Base-by-base conservation (phyloP, 306 rosid genomes). In the Pyrus betulifolia region DNA sequence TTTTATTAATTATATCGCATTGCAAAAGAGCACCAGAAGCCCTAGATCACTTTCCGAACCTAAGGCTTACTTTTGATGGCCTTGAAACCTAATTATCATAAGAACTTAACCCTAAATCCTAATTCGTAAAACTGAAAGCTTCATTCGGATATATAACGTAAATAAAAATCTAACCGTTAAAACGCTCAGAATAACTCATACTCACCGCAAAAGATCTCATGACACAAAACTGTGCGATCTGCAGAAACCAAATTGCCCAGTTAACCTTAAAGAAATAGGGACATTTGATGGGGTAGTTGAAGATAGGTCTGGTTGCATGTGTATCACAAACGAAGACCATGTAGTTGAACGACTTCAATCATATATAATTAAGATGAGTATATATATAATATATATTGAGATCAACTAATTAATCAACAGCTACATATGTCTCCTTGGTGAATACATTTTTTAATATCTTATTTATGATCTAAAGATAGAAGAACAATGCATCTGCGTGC, bases 211-310 rank as follows among this genome's bases (percentile, higher is more conserved):
- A 38, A 38, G 42, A 38, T 38, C 42, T 7, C 42, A 7, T 42
- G 45, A 42, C 17, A 18, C 18, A 52, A 52, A 52, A 52, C 22
- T 52, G 22, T 18, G 58, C 58, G 18, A 58, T 58, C 14, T 2
- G 21, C 45, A 52, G 30, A 58, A 58, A 58, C 31, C 64, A 59
- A 22, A 11, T 23, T 25, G 38, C 28, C 28, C 30, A 27, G 28
- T 61, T 51, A 15, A 17, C 55, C 55, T 51, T 15, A 15, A 51
- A 49, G 8, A 51, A 51, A 15, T 51, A 51, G 11, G n/a, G 67
- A 27, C 28, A 13, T n/a, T 45, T 45, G 55, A 78, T 80, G 80
- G 85, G 79, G 81, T 74, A 84, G 87, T 71, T 82, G 79, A 73
- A 70, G 89, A 76, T 81, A 75, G 84, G 85, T 81, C 74, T 62